phyloP scores from a whole-genome alignment of 108 stramenopile genomes.

The Chaetoceros muelleri region DNA sequence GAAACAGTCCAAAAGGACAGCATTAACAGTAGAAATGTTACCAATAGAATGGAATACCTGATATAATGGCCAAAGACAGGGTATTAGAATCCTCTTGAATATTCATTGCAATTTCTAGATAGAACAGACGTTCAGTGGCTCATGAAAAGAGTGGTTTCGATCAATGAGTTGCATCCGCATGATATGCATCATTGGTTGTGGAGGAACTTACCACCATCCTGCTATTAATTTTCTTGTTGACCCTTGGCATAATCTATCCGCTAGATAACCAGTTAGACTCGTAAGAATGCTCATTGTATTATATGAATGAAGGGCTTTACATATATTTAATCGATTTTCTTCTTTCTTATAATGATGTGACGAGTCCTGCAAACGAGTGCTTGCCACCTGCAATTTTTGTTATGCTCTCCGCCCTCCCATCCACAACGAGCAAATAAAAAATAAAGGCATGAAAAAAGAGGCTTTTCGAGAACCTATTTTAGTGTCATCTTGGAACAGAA shows the following conservation, averaged over 20 bases:
- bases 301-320: no score
- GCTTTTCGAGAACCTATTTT: no score
- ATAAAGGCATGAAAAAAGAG: no score
- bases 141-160: background rate
- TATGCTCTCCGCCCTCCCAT: no score
- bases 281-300: no score
- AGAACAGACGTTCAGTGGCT: background rate
- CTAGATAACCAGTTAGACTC: constrained; percentile 26
- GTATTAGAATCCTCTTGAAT: background rate
- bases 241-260: constrained; percentile 60
- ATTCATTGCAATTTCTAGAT: background rate
- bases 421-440: no score
- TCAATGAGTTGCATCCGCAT: constrained; percentile 1
- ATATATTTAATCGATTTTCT: no score
- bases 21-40: constrained; percentile 49
- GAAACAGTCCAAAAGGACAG: constrained; percentile 58
- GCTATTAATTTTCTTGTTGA: constrained; percentile 77
- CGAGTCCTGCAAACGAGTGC: no score
- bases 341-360: no score
- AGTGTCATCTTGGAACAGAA: no score
- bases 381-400: no score
- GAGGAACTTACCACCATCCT: constrained; percentile 79
- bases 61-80: background rate
- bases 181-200: background rate
- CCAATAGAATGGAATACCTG: constrained; percentile 72